These are phyloP conservation scores for Pleurozium schreberi DNA, from an alignment of 225 moss, liverwort and hornwort species.

Conservation along the genomic window DNA sequence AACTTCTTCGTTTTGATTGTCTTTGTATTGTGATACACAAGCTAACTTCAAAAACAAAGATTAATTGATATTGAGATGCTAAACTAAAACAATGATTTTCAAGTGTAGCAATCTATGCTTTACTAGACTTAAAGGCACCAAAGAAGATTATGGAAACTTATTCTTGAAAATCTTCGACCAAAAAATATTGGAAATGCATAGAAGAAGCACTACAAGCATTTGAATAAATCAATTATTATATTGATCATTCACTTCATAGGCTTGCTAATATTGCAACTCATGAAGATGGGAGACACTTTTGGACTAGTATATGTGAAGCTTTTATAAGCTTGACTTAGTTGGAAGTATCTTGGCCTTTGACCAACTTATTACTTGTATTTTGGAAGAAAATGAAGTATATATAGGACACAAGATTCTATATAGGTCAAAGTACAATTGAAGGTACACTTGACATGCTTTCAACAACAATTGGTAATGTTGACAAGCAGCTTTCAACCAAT, in stretches of 20 bases:
- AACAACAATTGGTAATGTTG: slow-evolving; percentile 6
- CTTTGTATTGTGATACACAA: neutral
- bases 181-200: too few relatives aligned
- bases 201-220: neutral
- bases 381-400: neutral
- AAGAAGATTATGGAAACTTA: neutral
- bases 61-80: neutral
- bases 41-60: neutral
- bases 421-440: neutral
- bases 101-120: neutral
- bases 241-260: neutral
- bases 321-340: neutral
- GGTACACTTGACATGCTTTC: neutral
- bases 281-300: neutral
- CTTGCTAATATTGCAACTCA: neutral
- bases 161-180: neutral
- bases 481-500: neutral
- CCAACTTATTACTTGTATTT: neutral
- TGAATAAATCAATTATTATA: too few relatives aligned
- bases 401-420: neutral
- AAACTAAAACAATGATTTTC: neutral
- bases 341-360: neutral
- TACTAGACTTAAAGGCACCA: neutral
- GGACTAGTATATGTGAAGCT: neutral
- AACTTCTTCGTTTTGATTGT: neutral